phyloP scores from a whole-genome alignment of 306 rosid species.

The Rosa persica region DNA sequence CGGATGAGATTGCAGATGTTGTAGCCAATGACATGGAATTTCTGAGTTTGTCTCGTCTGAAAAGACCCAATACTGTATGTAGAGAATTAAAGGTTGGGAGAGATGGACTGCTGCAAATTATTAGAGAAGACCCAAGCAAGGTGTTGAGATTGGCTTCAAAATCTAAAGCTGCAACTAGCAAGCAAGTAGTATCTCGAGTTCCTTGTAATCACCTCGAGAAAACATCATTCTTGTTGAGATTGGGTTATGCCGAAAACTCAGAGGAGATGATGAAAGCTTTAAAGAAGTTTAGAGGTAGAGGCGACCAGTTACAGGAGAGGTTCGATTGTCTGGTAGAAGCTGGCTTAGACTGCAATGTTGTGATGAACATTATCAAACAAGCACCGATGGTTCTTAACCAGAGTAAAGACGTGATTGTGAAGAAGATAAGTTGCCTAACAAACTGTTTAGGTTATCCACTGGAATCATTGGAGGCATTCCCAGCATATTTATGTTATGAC shows the following conservation, averaged over 20 bases:
- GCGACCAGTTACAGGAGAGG: constrained; percentile 80
- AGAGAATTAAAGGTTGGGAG: constrained; percentile 50
- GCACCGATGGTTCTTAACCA: constrained; percentile 64
- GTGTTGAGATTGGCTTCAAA: constrained; percentile 54
- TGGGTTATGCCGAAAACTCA: constrained; percentile 74
- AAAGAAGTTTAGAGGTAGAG: constrained; percentile 67
- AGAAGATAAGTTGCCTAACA: constrained; percentile 60
- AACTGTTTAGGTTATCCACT: constrained; percentile 58
- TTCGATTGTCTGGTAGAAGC: constrained; percentile 76
- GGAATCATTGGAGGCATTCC: constrained; percentile 50
- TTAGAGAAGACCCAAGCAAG: constrained; percentile 56
- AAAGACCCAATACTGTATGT: constrained; percentile 58
- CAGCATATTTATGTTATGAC: constrained; percentile 62
- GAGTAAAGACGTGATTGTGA: constrained; percentile 45
- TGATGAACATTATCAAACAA: constrained; percentile 43
- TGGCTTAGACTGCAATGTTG: constrained; percentile 68
- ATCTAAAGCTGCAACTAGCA: constrained; percentile 25
- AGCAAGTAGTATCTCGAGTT: constrained; percentile 20
- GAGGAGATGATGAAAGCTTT: constrained; percentile 75
- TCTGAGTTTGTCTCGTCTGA: constrained; percentile 42
- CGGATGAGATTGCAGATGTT: constrained; percentile 47
- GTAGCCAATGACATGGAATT: constrained; percentile 44
- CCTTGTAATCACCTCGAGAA: constrained; percentile 48
- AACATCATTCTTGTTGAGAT: constrained; percentile 55
- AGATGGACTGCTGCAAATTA: constrained; percentile 44